Conservation (phyloP, 495 filamentous ascomycete genomes). For the Saxophila tyrrhenica region DNA sequence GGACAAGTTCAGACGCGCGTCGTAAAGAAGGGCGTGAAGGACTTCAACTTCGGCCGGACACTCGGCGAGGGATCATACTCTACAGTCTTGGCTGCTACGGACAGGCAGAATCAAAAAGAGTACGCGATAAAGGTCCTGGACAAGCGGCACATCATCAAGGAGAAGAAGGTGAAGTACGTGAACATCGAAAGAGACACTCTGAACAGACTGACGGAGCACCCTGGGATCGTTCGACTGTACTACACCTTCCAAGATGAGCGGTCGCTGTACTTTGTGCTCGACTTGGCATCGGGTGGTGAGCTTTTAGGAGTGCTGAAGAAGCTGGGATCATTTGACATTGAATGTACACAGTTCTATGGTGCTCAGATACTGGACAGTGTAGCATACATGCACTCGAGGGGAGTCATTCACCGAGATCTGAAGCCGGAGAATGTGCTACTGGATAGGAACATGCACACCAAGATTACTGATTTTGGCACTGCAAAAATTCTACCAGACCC, state of each 20-base stretch:
- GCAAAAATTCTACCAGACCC: constrained; percentile 70
- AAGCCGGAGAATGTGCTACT: constrained; percentile 97
- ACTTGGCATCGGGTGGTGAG: constrained; percentile 87
- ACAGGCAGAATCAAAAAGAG: constrained; percentile 88
- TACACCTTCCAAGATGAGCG: constrained; percentile 98
- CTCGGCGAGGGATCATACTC: constrained; percentile 97
- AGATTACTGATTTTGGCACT: constrained; percentile 98
- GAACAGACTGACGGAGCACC: constrained; percentile 91
- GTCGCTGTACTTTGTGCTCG: constrained; percentile 92
- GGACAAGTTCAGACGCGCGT: constrained; percentile 69
- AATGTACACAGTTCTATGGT: constrained; percentile 89
- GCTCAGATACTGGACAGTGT: constrained; percentile 95
- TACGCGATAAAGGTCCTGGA: constrained; percentile 98
- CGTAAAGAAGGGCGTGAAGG: constrained; percentile 93
- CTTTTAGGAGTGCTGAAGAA: constrained; percentile 85
- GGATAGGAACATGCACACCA: constrained; percentile 91
- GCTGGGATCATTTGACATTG: constrained; percentile 87
- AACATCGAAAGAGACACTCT: constrained; percentile 99
- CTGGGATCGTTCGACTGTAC: constrained; percentile 91
- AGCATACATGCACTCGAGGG: constrained; percentile 93
- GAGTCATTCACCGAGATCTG: constrained; percentile 92
- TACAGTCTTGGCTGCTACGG: constrained; percentile 88
- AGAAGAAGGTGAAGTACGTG: constrained; percentile 99
- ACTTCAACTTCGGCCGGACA: constrained; percentile 87
- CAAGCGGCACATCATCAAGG: constrained; percentile 99